These are phyloP conservation scores for Scheffersomyces insectosa DNA, from an alignment of 1,139 yeast species.

Conservation along the genomic window DNA sequence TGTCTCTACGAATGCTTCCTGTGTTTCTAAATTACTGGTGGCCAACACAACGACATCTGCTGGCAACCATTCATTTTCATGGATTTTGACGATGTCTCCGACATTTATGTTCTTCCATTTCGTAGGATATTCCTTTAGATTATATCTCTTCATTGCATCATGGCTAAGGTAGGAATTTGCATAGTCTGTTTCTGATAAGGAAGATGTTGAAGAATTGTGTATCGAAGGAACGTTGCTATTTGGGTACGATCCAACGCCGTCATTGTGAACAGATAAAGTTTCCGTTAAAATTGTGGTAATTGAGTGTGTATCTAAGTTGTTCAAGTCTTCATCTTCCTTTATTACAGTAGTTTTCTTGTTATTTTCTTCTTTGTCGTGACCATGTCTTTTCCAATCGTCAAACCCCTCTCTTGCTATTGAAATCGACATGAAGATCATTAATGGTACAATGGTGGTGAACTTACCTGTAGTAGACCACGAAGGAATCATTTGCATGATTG, in stretches of 20 bases:
- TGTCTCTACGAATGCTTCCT: slow-evolving; percentile 85
- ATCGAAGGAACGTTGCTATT: not conserved
- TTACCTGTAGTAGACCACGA: slow-evolving; percentile 98
- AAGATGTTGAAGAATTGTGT: slow-evolving; percentile 5
- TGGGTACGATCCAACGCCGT: slow-evolving; percentile 1
- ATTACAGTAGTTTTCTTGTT: slow-evolving; percentile 54
- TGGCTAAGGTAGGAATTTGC: slow-evolving; percentile 16
- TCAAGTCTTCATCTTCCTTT: slow-evolving; percentile 28
- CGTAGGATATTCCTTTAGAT: slow-evolving; percentile 33
- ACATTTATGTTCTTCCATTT: slow-evolving; percentile 80
- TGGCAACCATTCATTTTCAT: slow-evolving; percentile 89
- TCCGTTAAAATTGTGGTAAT: slow-evolving; percentile 40
- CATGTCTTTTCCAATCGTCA: slow-evolving; percentile 88
- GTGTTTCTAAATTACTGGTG: slow-evolving; percentile 56
- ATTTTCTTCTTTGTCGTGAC: slow-evolving; percentile 84
- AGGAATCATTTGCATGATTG: slow-evolving; percentile 93
- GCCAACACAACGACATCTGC: slow-evolving; percentile 80
- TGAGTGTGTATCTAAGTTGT: slow-evolving; percentile 37
- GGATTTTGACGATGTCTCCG: slow-evolving; percentile 75
- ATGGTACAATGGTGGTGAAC: slow-evolving; percentile 90
- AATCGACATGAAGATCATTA: slow-evolving; percentile 82
- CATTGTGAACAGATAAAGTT: slow-evolving; percentile 18
- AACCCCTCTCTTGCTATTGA: slow-evolving; percentile 91
- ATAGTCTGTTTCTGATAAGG: slow-evolving; percentile 7
- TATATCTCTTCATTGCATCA: slow-evolving; percentile 31